Percentiles rank a stretch among this genome's conserved stretches.
phyloP scores from a whole-genome alignment of 2,329 filamentous ascomycete genomes.

The Alternaria alternata region DNA sequence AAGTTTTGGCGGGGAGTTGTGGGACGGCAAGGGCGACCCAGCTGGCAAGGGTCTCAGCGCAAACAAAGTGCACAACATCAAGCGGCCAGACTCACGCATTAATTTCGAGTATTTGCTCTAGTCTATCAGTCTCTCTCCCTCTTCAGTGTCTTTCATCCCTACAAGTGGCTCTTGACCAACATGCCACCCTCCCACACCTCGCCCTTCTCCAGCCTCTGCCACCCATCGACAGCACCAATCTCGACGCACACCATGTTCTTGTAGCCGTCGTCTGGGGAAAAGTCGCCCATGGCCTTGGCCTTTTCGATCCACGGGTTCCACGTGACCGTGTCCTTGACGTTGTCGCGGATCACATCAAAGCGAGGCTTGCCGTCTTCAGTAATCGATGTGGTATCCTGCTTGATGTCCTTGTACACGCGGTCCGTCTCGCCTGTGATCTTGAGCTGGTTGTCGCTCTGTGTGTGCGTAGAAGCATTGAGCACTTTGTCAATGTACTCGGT shows the following conservation, averaged over 20 bases:
- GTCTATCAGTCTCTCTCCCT: neutral
- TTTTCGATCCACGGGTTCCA: constrained; percentile 98
- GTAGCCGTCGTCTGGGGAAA: constrained; percentile 87
- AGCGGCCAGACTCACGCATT: neutral
- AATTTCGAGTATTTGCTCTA: constrained; percentile 4
- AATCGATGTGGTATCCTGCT: constrained; percentile 70
- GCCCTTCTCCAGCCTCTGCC: constrained; percentile 85
- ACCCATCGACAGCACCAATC: constrained; percentile 81
- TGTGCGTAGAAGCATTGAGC: constrained; percentile 67
- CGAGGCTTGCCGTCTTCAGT: constrained; percentile 68
- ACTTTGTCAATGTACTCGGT: constrained; percentile 87
- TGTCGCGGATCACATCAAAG: constrained; percentile 82
- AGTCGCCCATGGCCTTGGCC: constrained; percentile 82
- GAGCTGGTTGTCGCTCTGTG: constrained; percentile 70
- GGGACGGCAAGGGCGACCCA: constrained; percentile 25
- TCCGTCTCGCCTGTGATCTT: constrained; percentile 82
- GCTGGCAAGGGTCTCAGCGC: constrained; percentile 6
- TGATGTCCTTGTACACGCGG: constrained; percentile 78
- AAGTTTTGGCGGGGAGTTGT: constrained; percentile 23
- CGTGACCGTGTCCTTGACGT: constrained; percentile 85
- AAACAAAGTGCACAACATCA: neutral
- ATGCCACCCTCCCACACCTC: constrained; percentile 72
- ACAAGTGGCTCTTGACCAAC: constrained; percentile 58
- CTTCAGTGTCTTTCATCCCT: neutral
- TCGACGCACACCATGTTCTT: constrained; percentile 96